Evolutionary conservation across 345 rosid genomes (phyloP).

Genomic region (Geranium rotundifolium): DNA sequence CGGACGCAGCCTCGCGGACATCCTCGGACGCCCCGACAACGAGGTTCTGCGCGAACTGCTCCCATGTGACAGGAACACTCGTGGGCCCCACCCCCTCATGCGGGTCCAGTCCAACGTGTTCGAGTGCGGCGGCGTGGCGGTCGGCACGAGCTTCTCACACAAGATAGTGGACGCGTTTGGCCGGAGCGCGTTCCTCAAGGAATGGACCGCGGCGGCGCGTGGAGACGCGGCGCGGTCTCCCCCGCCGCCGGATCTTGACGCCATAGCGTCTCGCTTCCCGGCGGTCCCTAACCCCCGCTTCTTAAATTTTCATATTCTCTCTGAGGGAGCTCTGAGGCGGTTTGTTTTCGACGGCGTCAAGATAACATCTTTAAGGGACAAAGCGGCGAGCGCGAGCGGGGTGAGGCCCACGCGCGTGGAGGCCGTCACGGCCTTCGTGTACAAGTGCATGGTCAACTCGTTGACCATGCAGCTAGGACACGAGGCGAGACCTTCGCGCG

Average conservation of each 20-base stretch:
- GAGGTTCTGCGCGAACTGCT: background rate
- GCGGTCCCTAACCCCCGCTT: background rate
- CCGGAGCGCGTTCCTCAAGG: background rate
- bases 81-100: background rate
- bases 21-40: background rate
- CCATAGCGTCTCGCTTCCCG: background rate
- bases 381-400: slow-evolving; percentile 8
- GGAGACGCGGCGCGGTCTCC: background rate
- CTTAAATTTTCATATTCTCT: too few relatives aligned
- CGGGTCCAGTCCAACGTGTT: slow-evolving; percentile 3
- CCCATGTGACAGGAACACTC: background rate
- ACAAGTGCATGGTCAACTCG: slow-evolving; percentile 12
- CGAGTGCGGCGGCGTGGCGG: slow-evolving; percentile 5
- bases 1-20: background rate
- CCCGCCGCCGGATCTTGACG: background rate
- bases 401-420: slow-evolving; percentile 18
- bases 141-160: background rate
- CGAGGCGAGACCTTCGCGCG: slow-evolving; percentile 1
- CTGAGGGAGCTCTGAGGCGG: background rate
- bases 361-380: slow-evolving; percentile 17
- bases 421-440: too few relatives aligned
- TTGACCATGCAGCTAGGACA: background rate
- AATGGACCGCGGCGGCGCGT: background rate
- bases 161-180: background rate
- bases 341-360: slow-evolving; percentile 10